A percentile compares a stretch with the other conserved stretches of the same genome.
Evolutionary conservation across 2,329 filamentous ascomycete species (phyloP).

Genomic region (Colletotrichum filicis): DNA sequence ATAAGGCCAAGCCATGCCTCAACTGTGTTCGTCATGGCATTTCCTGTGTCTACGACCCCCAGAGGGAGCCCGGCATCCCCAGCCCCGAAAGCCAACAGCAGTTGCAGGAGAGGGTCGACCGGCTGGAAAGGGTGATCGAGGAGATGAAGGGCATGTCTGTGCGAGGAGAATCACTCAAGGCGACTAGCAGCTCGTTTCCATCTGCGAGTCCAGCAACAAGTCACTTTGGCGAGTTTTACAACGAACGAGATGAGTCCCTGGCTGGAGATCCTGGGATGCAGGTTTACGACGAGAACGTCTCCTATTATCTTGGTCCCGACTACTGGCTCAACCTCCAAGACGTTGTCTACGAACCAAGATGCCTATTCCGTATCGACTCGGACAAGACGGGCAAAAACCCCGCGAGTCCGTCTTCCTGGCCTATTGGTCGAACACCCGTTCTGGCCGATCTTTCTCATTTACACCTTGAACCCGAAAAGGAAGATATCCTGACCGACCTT

Average conservation of each 20-base stretch:
- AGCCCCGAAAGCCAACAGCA: conserved; percentile 23
- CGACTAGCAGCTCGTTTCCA: background rate
- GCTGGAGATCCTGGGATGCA: conserved; percentile 31
- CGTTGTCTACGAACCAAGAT: conserved; percentile 29
- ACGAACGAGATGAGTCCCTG: conserved; percentile 8
- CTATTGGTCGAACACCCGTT: conserved; percentile 17
- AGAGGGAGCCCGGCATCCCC: conserved; percentile 8
- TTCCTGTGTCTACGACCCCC: conserved; percentile 25
- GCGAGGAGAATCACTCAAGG: background rate
- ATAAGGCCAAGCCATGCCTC: conserved; percentile 31
- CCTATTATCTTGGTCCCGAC: conserved; percentile 33
- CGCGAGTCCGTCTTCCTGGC: conserved; percentile 21
- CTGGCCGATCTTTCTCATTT: conserved; percentile 18
- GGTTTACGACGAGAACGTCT: conserved; percentile 30
- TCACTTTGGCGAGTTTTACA: conserved; percentile 1
- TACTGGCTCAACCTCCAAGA: conserved; percentile 34
- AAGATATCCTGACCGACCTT: conserved; percentile 27
- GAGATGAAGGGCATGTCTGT: conserved; percentile 22
- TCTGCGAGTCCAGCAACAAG: conserved; percentile 9
- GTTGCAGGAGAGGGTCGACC: conserved; percentile 28
- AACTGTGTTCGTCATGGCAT: conserved; percentile 28
- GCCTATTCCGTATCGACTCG: conserved; percentile 27
- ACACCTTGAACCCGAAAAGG: conserved; percentile 26
- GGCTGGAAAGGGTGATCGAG: conserved; percentile 26
- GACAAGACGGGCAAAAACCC: conserved; percentile 25